Evolutionary conservation across 768 basidiomycete genomes (phyloP), one percentile per base, ranked within the genome.

Genomic region (Boletus tomentosulus): DNA sequence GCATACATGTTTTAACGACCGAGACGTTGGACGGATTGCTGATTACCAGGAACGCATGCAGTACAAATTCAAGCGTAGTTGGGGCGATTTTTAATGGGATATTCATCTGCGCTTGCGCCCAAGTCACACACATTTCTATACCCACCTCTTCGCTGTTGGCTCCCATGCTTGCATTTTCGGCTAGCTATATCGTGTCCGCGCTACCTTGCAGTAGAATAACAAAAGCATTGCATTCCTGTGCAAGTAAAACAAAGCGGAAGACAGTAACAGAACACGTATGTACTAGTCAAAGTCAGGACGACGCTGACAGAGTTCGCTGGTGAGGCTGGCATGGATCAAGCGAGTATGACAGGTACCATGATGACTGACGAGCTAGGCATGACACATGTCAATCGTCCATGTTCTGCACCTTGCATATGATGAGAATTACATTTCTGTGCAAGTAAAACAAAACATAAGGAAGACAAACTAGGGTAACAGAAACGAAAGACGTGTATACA

Each of bases 51-150:
- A 72, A 56, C 81, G 79, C 42, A 77, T 87, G 72, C 83, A 92
- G 90, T 92, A 92, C 71, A 93, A 92, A 73, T 92, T 93, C 82
- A 83, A 84, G 48, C 82, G 88, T 54, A 89, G 74, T 61, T 93
- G 90, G 89, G 89, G 88, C 41, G 90, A 93, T 69, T 93, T 92
- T 71, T 92, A 63, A 78, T 50, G 34, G 48, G 35, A 33, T 49
- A 37, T 38, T 31, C 53, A 43, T 51, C 4, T 48, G 44, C 50
- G 41, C 52, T 31, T 42, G 15, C 7, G 30, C 31, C 4, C 52
- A 59, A 64, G 49, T 55, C 51, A 45, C 51, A 48, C 53, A 64
- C 64, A 65, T 68, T 13, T 59, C 59, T 68, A 68, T 66, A 64
- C 59, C 59, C 53, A 50, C 50, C 49, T 41, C 38, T 48, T 24